Evolutionary conservation across 768 basidiomycete species (phyloP).

Genomic region (Boletus subparvulus): DNA sequence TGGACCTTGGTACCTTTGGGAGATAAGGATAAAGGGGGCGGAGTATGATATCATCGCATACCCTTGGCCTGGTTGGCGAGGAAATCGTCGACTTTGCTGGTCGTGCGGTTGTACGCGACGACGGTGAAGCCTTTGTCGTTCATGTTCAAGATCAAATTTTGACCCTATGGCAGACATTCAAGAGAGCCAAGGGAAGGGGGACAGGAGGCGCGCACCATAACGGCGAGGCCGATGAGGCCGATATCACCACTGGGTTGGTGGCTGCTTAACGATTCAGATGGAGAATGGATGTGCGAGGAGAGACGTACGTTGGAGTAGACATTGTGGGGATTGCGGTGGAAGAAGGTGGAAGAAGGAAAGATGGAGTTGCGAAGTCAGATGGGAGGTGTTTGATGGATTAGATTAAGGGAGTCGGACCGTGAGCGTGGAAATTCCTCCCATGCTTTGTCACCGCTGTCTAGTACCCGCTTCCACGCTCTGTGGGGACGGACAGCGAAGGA

Average conservation of each 20-base stretch:
- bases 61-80: conserved; percentile 98
- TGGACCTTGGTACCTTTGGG: conserved; percentile 85
- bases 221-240: conserved; percentile 97
- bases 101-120: conserved; percentile 96
- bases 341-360: conserved; percentile 32
- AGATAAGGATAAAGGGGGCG: conserved; percentile 20
- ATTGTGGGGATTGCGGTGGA: conserved; percentile 35
- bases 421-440: conserved; percentile 20
- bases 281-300: conserved; percentile 3
- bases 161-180: conserved; percentile 56
- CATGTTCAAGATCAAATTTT: conserved; percentile 98
- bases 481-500: conserved; percentile 1
- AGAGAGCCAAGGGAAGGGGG: conserved; percentile 13
- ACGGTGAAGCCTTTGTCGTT: conserved; percentile 99
- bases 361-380: conserved; percentile 20
- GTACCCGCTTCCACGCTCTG: background rate
- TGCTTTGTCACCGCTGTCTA: background rate
- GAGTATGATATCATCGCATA: conserved; percentile 40
- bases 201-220: conserved; percentile 69
- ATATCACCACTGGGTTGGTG: conserved; percentile 76
- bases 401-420: conserved; percentile 17
- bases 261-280: conserved; percentile 16
- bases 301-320: conserved; percentile 52
- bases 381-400: conserved; percentile 28
- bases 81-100: conserved; percentile 94